A percentile compares a stretch with the other conserved stretches of the same genome.
Conservation (phyloP, 2,329 filamentous ascomycete genomes). For the Pseudogymnoascus sp. region DNA sequence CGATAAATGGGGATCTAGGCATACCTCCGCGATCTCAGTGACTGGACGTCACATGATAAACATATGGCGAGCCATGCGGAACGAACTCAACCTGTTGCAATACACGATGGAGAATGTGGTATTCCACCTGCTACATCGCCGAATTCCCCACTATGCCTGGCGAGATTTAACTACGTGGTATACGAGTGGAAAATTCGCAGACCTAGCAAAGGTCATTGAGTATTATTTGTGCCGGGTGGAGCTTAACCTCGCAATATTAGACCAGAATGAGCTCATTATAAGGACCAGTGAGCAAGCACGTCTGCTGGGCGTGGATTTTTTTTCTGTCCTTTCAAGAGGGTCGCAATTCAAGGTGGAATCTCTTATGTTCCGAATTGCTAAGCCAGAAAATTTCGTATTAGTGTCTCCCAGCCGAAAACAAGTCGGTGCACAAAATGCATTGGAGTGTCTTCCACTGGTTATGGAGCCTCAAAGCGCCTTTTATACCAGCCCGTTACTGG, state of each 20-base stretch:
- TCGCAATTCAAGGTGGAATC: constrained; percentile 99
- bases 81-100: constrained; percentile 83
- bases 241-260: constrained; percentile 82
- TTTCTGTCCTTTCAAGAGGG: constrained; percentile 87
- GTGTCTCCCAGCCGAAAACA: constrained; percentile 87
- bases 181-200: constrained; percentile 54
- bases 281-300: constrained; percentile 92
- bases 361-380: constrained; percentile 96
- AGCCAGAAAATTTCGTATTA: constrained; percentile 88
- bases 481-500: constrained; percentile 80
- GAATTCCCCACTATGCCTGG: constrained; percentile 82
- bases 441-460: constrained; percentile 88
- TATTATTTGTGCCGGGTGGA: constrained; percentile 71
- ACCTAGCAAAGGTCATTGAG: constrained; percentile 65
- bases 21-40: constrained; percentile 84
- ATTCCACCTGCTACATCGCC: constrained; percentile 79
- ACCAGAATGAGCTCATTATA: constrained; percentile 79
- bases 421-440: constrained; percentile 85
- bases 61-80: constrained; percentile 90
- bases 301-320: constrained; percentile 90
- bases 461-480: constrained; percentile 97
- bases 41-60: constrained; percentile 96
- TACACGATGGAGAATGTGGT: constrained; percentile 96
- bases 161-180: constrained; percentile 78
- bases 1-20: constrained; percentile 89